These are phyloP conservation scores for Cadophora gregata DNA, from an alignment of 2,329 filamentous ascomycete species.

Conservation along the genomic window DNA sequence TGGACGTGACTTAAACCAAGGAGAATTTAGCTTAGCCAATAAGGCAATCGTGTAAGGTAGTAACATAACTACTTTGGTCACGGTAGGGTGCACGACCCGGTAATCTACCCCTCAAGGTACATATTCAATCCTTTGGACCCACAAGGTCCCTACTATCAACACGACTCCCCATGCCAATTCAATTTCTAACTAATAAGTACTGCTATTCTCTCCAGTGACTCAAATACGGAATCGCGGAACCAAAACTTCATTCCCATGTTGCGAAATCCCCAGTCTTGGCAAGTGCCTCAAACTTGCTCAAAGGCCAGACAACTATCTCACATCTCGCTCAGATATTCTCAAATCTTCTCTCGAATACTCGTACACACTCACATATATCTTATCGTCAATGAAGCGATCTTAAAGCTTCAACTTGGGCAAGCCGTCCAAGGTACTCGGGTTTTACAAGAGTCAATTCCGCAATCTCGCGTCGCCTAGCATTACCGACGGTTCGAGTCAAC, in stretches of 20 bases:
- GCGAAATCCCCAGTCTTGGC: conserved; percentile 4
- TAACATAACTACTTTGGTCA: too few relatives aligned
- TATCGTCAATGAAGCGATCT: background rate
- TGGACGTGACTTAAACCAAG: too few relatives aligned
- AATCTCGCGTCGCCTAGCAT: background rate
- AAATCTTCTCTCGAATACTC: background rate
- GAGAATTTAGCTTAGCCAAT: too few relatives aligned
- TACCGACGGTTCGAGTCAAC: conserved; percentile 1
- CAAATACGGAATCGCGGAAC: background rate
- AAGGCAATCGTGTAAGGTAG: too few relatives aligned
- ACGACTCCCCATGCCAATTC: background rate
- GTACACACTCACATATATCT: background rate
- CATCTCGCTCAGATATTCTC: background rate
- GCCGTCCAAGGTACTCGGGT: too few relatives aligned
- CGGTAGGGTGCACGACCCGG: too few relatives aligned
- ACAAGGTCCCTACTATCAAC: background rate
- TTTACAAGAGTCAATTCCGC: background rate
- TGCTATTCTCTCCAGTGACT: background rate
- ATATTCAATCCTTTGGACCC: background rate
- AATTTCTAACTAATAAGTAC: background rate
- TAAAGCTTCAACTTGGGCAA: too few relatives aligned
- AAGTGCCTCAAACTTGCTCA: conserved; percentile 18
- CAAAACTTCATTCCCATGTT: background rate
- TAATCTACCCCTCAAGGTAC: background rate
- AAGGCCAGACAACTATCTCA: background rate